Evolutionary conservation across 2,329 filamentous ascomycete species (phyloP).

Genomic region (Cylindrodendrum hubeiense): DNA sequence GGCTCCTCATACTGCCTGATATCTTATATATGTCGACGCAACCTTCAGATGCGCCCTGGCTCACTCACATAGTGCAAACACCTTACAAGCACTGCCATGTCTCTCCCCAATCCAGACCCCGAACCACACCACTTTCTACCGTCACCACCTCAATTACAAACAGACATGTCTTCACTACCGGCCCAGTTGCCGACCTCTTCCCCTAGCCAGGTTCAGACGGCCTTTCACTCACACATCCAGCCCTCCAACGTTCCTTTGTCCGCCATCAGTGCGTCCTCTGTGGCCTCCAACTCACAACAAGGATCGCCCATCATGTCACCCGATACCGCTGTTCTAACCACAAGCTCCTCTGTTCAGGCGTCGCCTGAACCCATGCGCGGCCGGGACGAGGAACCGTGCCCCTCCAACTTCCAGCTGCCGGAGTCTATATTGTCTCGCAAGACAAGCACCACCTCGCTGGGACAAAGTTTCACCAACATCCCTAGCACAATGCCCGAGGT

Average conservation of each 20-base stretch:
- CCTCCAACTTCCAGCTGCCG: constrained; percentile 75
- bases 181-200: constrained; percentile 56
- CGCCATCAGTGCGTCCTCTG: constrained; percentile 67
- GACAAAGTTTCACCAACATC: constrained; percentile 67
- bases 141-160: constrained; percentile 41
- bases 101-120: constrained; percentile 41
- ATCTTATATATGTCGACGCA: constrained; percentile 54
- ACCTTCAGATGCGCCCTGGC: constrained; percentile 46
- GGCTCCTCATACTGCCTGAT: constrained; percentile 49
- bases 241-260: constrained; percentile 60
- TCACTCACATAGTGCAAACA: constrained; percentile 41
- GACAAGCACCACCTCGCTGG: constrained; percentile 73
- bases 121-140: constrained; percentile 39
- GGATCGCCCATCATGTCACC: constrained; percentile 70
- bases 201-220: constrained; percentile 63
- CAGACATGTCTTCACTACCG: constrained; percentile 58
- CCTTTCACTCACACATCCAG: constrained; percentile 53
- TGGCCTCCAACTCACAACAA: constrained; percentile 66
- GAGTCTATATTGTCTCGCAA: constrained; percentile 75
- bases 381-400: constrained; percentile 65
- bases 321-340: constrained; percentile 64
- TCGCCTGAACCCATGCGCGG: constrained; percentile 74
- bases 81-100: constrained; percentile 38
- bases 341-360: constrained; percentile 73
- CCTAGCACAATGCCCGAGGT: constrained; percentile 68